Conservation (phyloP, 2,329 filamentous ascomycete genomes). For the Bipolaris zeicola region DNA sequence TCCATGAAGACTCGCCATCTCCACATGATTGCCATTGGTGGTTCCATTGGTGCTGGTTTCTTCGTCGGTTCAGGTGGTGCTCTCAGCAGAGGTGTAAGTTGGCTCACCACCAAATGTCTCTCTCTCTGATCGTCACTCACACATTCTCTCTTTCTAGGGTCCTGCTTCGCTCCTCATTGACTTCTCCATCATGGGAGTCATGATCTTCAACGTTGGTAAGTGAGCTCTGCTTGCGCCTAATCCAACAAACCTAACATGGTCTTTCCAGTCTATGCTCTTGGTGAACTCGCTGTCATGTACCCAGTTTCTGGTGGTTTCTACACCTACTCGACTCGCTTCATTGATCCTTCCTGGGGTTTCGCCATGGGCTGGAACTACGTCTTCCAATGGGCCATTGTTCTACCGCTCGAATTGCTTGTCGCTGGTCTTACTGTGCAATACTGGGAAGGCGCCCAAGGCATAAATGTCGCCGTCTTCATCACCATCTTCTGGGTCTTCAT, state of each 20-base stretch:
- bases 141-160: constrained; percentile 23
- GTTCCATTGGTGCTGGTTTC: constrained; percentile 67
- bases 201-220: constrained; percentile 49
- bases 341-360: constrained; percentile 54
- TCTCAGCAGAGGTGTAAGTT: constrained; percentile 57
- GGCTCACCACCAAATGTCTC: neutral
- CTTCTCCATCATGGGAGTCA: constrained; percentile 48
- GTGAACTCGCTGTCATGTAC: constrained; percentile 64
- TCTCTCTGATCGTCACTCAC: constrained; percentile 9
- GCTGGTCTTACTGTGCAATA: constrained; percentile 48
- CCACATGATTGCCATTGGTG: constrained; percentile 68
- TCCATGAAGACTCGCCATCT: constrained; percentile 63
- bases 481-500: constrained; percentile 48
- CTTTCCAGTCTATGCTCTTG: constrained; percentile 55
- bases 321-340: constrained; percentile 56
- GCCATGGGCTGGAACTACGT: constrained; percentile 48
- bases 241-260: constrained; percentile 45
- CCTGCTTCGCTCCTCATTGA: constrained; percentile 46
- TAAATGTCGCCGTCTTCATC: constrained; percentile 45
- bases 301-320: constrained; percentile 61
- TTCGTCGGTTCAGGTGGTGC: constrained; percentile 65
- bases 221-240: neutral
- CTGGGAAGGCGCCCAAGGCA: constrained; percentile 32
- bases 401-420: constrained; percentile 49
- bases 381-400: constrained; percentile 46